Percentiles rank a stretch among this genome's conserved stretches.
phyloP scores from a whole-genome alignment of 2,329 filamentous ascomycete species.

The Rhinocladiella similis region DNA sequence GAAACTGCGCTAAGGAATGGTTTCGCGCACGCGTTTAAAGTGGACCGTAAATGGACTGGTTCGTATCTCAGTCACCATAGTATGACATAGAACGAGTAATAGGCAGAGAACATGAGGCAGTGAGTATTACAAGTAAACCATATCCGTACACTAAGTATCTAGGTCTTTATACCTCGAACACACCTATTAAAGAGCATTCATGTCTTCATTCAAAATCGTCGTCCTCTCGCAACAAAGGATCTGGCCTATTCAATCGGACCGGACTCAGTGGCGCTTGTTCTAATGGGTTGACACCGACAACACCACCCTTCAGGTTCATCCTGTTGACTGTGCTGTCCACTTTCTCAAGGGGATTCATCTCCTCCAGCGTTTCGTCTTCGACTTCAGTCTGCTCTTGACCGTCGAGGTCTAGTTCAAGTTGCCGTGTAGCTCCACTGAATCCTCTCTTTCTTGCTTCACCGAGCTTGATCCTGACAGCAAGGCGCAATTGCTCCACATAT shows the following conservation, averaged over 20 bases:
- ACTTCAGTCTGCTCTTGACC: slow-evolving; percentile 46
- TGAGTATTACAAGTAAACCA: too few species aligned
- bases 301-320: slow-evolving; percentile 10
- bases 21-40: background rate
- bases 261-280: slow-evolving; percentile 48
- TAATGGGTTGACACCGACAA: slow-evolving; percentile 43
- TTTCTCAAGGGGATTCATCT: slow-evolving; percentile 26
- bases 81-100: too few species aligned
- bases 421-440: slow-evolving; percentile 25
- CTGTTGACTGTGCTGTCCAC: slow-evolving; percentile 18
- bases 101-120: too few species aligned
- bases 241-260: slow-evolving; percentile 32
- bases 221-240: slow-evolving; percentile 38
- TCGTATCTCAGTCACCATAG: too few species aligned
- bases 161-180: too few species aligned
- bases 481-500: slow-evolving; percentile 45
- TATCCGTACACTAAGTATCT: too few species aligned
- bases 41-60: background rate
- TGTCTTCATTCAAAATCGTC: slow-evolving; percentile 49
- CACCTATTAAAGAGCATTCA: background rate
- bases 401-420: slow-evolving; percentile 18
- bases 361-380: slow-evolving; percentile 28
- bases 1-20: background rate
- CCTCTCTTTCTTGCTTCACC: slow-evolving; percentile 35
- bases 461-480: slow-evolving; percentile 46